Base-by-base conservation (phyloP, 768 basidiomycete species). In the Harrya chromipes region DNA sequence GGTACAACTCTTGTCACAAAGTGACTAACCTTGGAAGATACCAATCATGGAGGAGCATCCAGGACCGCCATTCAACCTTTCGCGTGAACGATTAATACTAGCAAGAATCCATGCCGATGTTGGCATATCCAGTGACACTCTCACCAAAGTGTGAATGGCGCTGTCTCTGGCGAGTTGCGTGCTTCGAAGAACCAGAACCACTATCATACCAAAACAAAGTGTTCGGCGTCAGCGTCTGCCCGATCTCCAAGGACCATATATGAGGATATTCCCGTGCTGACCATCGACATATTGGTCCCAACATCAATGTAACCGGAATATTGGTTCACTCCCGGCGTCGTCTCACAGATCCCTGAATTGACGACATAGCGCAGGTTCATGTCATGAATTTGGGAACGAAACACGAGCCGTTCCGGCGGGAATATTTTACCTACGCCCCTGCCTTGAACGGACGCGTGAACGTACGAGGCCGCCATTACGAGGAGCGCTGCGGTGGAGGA, bases 141-240 rank as follows among this genome's bases (percentile, higher is more conserved):
- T n/a, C 50, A 81, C 83, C 84, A 86, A 20, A 85, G 69, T n/a
- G 83, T 83, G 56, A 87, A 80, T 0, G 84, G 84, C 0, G 83
- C 82, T 1, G 74, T 81, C 42, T 82, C 79, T 0, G 83, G 81
- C 2, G 72, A 68, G 27, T 78, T 66, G 12, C 85, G 74, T 2
- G 84, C 75, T 52, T 82, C 85, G 44, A 86, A 87, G 64, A 85
- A 86, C 82, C 83, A 86, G 59, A 85, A 86, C 81, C 81, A 85
- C 83, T 84, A n/a, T n/a, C n/a, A n/a, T n/a, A n/a, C n/a, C n/a
- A n/a, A n/a, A n/a, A n/a, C n/a, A n/a, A n/a, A 46, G 6, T 11
- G 7, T 11, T n/a, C 37, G 44, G 17, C 23, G 36, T 63, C 4
- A 63, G 34, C 16, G 29, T 6, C 10, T 14, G 17, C 3, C 29